Conservation (phyloP, 139 green algal genomes). For the Limnomonas spitsbergensis region DNA sequence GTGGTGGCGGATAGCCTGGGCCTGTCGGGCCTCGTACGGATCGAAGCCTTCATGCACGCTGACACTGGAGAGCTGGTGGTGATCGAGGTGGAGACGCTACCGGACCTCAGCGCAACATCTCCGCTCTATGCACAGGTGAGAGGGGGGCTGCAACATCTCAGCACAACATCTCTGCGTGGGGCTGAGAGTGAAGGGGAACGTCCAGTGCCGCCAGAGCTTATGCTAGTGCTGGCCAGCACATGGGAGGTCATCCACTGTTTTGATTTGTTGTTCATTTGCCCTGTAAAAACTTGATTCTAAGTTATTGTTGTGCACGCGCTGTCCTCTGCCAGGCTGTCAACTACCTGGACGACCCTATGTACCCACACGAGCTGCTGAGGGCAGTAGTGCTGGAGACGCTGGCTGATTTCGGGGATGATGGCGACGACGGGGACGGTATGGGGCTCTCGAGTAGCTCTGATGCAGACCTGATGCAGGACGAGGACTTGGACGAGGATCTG, state of each 20-base stretch:
- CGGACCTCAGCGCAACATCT: not conserved
- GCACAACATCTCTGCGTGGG: too few species aligned
- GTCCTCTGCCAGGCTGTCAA: not conserved
- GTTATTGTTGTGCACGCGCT: too few species aligned
- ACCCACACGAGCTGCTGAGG: conserved; percentile 15
- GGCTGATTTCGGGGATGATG: not conserved
- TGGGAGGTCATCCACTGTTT: too few species aligned
- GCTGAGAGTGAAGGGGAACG: too few species aligned
- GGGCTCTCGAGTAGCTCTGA: not conserved
- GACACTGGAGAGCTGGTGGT: conserved; percentile 15
- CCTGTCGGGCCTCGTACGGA: not conserved
- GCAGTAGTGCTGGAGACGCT: not conserved
- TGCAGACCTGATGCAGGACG: not conserved
- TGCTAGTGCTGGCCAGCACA: too few species aligned
- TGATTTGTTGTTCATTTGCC: too few species aligned
- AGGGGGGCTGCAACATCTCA: too few species aligned
- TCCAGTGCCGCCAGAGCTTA: too few species aligned
- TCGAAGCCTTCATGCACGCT: conserved; percentile 18
- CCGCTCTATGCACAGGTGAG: conserved; percentile 3
- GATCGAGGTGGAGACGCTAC: not conserved
- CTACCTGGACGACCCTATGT: conserved; percentile 3
- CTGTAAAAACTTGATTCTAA: too few species aligned
- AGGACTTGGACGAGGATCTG: not conserved
- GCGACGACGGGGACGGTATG: not conserved
- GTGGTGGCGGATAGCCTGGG: conserved; percentile 2